A percentile compares a stretch with the other conserved stretches of the same genome.
Evolutionary conservation across 1,139 yeast species (phyloP).

Genomic region (Magnusiomyces suaveolens): DNA sequence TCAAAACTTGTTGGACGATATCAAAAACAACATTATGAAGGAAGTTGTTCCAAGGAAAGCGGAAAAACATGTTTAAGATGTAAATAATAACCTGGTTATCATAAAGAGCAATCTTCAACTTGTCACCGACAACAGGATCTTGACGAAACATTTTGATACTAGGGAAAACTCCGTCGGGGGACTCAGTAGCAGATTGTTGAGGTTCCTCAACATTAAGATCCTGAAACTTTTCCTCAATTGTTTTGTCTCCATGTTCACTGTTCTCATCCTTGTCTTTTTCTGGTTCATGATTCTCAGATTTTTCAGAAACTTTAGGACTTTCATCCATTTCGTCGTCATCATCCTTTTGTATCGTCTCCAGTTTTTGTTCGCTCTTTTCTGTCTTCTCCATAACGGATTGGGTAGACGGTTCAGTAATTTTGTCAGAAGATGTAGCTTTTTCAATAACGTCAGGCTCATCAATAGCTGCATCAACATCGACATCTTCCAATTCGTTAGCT

Average conservation of each 20-base stretch:
- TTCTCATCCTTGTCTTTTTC: conserved; percentile 2
- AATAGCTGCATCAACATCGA: background rate
- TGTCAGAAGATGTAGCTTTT: background rate
- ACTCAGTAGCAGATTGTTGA: background rate
- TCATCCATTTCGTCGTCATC: background rate
- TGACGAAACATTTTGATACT: conserved; percentile 38
- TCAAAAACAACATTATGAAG: conserved; percentile 96
- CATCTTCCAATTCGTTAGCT: conserved; percentile 11
- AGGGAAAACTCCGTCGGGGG: conserved; percentile 21
- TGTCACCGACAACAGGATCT: conserved; percentile 82
- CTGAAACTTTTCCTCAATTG: background rate
- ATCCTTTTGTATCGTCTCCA: too few species aligned
- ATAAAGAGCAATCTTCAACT: conserved; percentile 70
- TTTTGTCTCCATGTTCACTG: conserved; percentile 11
- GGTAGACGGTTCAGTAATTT: background rate
- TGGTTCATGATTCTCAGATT: background rate
- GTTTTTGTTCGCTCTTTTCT: too few species aligned
- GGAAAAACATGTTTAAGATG: conserved; percentile 73
- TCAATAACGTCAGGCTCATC: background rate
- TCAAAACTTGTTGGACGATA: conserved; percentile 89
- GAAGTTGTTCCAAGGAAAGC: conserved; percentile 96
- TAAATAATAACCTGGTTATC: conserved; percentile 74
- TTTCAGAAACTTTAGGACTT: background rate
- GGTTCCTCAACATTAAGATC: background rate
- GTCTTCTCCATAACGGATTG: too few species aligned